Conservation (phyloP, 1,139 yeast genomes). For the Yamadazyma atlantica region DNA sequence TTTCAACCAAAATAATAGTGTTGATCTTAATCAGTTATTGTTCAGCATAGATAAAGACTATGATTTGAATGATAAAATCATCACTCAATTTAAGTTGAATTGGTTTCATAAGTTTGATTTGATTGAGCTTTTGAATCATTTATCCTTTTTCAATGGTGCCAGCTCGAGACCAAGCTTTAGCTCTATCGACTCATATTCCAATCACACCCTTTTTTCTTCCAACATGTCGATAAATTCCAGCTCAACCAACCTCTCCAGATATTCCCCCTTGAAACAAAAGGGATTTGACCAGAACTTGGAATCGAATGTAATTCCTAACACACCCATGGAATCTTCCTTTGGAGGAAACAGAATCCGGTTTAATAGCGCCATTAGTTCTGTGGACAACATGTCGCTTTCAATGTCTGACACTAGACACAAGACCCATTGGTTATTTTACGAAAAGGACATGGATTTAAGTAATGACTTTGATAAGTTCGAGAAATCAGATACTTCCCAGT, state of each 20-base stretch:
- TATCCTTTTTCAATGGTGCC: conserved; percentile 4
- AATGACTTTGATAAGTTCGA: conserved; percentile 18
- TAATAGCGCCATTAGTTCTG: not conserved
- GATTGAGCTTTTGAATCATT: conserved; percentile 22
- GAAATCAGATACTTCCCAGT: conserved; percentile 21
- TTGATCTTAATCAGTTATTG: conserved; percentile 2
- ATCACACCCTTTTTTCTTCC: conserved; percentile 11
- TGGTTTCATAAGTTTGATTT: conserved; percentile 31
- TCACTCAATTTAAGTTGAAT: conserved; percentile 25
- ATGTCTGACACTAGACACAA: conserved; percentile 1
- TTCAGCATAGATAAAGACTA: conserved; percentile 5
- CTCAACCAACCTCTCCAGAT: not conserved
- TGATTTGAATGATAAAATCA: conserved; percentile 23
- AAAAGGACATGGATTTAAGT: conserved; percentile 30
- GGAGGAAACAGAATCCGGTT: not conserved
- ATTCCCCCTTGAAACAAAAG: not conserved
- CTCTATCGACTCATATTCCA: conserved; percentile 4
- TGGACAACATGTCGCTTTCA: not conserved
- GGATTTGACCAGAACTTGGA: not conserved
- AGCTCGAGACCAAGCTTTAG: conserved; percentile 7
- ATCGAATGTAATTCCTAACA: not conserved
- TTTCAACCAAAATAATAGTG: conserved; percentile 14
- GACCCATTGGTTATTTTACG: conserved; percentile 38
- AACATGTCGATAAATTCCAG: conserved; percentile 11
- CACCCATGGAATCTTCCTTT: not conserved